Conservation (phyloP, 164 flowering plant genomes). For the Stephania yunnanensis region DNA sequence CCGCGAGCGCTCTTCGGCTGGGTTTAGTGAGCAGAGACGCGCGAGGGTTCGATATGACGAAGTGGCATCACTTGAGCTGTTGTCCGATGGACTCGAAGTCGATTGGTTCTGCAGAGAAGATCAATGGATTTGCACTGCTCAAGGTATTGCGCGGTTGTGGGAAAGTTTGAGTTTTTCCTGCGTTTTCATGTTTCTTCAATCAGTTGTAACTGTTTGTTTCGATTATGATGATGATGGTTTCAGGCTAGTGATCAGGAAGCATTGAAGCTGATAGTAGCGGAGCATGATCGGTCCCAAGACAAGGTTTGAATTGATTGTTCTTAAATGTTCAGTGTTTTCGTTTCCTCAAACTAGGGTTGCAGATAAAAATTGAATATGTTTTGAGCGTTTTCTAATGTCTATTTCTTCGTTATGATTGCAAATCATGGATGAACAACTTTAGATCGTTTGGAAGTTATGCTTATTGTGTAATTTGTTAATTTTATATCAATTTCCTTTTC, state of each 20-base stretch:
- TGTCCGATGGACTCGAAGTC: slow-evolving; percentile 34
- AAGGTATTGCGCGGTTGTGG: slow-evolving; percentile 32
- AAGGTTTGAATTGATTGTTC: slow-evolving; percentile 9
- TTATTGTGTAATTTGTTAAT: no score
- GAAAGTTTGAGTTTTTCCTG: slow-evolving; percentile 6
- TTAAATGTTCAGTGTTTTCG: neutral
- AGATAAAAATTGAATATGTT: neutral
- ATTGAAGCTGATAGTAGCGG: slow-evolving; percentile 32
- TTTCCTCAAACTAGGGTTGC: neutral
- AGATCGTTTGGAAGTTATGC: no score
- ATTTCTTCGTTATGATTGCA: neutral
- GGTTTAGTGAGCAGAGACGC: slow-evolving; percentile 50
- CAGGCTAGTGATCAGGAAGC: slow-evolving; percentile 58
- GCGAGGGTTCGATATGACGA: slow-evolving; percentile 61
- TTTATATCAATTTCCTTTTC: no score
- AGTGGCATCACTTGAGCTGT: slow-evolving; percentile 78
- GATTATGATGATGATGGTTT: slow-evolving; percentile 3
- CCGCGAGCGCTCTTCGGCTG: slow-evolving; percentile 41
- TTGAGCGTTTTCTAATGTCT: neutral
- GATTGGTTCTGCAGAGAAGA: slow-evolving; percentile 34
- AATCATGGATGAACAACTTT: neutral
- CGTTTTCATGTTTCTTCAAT: neutral
- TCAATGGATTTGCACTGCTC: slow-evolving; percentile 55
- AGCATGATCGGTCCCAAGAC: slow-evolving; percentile 7
- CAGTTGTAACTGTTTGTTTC: neutral